These are phyloP conservation scores for Rhizophora mangle DNA, from an alignment of 345 rosid species.

Conservation along the genomic window DNA sequence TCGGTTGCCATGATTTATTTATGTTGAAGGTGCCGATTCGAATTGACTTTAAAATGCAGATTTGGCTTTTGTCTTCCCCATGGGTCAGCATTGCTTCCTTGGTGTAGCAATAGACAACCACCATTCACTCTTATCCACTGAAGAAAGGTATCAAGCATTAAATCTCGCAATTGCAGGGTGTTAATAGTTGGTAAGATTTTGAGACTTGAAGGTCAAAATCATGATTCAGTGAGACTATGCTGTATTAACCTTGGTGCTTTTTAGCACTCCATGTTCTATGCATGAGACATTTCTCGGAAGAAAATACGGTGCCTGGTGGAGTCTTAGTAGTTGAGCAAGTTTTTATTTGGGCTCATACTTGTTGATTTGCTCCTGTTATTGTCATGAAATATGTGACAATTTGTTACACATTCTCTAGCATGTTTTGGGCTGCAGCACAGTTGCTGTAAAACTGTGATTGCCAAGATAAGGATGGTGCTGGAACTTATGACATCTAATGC, in stretches of 20 bases:
- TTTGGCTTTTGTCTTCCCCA: constrained; percentile 71
- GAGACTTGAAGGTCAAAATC: constrained; percentile 54
- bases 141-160: constrained; percentile 90
- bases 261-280: constrained; percentile 33
- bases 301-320: constrained; percentile 30
- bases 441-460: background rate
- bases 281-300: constrained; percentile 38
- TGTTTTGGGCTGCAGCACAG: constrained; percentile 16
- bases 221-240: constrained; percentile 56
- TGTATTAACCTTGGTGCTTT: constrained; percentile 40
- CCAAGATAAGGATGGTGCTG: background rate
- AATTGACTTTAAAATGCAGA: constrained; percentile 99
- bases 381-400: constrained; percentile 29
- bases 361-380: constrained; percentile 20
- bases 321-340: constrained; percentile 27
- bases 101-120: constrained; percentile 92
- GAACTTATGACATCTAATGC: background rate
- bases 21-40: constrained; percentile 84
- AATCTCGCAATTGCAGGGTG: constrained; percentile 68
- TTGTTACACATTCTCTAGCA: constrained; percentile 17
- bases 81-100: constrained; percentile 94
- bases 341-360: constrained; percentile 15
- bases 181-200: constrained; percentile 94
- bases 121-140: constrained; percentile 63
- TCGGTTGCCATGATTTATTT: constrained; percentile 77